Evolutionary conservation across 169 alveolate species (phyloP).

Genomic region (Plasmodium knowlesi): DNA sequence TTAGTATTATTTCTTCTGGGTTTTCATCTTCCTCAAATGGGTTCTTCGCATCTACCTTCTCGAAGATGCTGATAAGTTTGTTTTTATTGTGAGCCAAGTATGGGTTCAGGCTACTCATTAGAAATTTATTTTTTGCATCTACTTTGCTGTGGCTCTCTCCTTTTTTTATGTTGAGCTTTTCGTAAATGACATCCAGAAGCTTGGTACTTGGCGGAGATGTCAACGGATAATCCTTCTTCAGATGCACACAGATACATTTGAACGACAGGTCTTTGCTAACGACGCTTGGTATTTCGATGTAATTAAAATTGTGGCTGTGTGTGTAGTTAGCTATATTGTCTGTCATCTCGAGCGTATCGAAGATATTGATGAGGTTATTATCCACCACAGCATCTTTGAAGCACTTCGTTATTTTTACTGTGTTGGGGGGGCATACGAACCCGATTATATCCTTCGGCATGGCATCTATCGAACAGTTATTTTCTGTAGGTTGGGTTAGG

Average conservation of each 20-base stretch:
- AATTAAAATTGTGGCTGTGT: constrained; percentile 11
- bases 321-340: constrained; percentile 21
- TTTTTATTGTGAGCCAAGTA: constrained; percentile 3
- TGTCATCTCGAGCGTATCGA: not conserved
- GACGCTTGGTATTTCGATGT: constrained; percentile 34
- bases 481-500: not conserved
- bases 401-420: constrained; percentile 48
- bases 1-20: constrained; percentile 8
- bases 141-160: not conserved
- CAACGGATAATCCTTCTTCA: constrained; percentile 17
- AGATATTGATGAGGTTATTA: not conserved
- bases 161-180: constrained; percentile 11
- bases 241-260: constrained; percentile 38
- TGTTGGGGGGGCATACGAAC: constrained; percentile 44
- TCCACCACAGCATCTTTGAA: constrained; percentile 32
- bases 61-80: not conserved
- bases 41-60: not conserved
- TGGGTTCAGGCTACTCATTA: not conserved
- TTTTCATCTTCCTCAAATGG: constrained; percentile 11
- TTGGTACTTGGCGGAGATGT: not conserved
- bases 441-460: constrained; percentile 45
- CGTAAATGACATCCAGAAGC: not conserved
- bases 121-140: not conserved
- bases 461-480: constrained; percentile 27
- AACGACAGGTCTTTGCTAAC: not conserved